Evolutionary conservation across 768 basidiomycete species (phyloP).

Genomic region (Nidularia sp.): DNA sequence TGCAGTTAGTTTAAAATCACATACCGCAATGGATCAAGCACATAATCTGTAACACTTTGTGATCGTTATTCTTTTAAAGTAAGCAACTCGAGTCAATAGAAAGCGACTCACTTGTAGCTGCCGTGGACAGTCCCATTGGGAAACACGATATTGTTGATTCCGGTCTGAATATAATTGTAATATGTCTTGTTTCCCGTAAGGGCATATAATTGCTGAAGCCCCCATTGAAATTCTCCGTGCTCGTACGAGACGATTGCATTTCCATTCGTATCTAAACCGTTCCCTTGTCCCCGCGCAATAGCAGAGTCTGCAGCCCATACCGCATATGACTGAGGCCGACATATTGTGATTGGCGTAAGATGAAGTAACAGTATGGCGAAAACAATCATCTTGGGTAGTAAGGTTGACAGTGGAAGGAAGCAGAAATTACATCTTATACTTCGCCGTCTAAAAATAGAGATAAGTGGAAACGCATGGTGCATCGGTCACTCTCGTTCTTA

Average conservation of each 20-base stretch:
- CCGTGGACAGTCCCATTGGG: slow-evolving; percentile 33
- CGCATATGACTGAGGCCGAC: slow-evolving; percentile 31
- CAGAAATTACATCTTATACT: too few relatives aligned
- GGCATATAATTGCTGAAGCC: slow-evolving; percentile 33
- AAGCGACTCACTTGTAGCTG: slow-evolving; percentile 26
- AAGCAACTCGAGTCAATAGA: background rate
- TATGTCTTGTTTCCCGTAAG: slow-evolving; percentile 36
- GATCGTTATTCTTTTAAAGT: background rate
- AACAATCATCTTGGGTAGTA: too few relatives aligned
- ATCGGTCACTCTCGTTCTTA: too few relatives aligned
- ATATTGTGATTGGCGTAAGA: too few relatives aligned
- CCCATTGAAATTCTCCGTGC: slow-evolving; percentile 36
- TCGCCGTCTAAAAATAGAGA: too few relatives aligned
- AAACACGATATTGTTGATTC: slow-evolving; percentile 32
- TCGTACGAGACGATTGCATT: slow-evolving; percentile 34
- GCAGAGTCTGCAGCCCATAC: slow-evolving; percentile 43
- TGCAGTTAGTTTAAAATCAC: too few relatives aligned
- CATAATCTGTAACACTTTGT: slow-evolving; percentile 24
- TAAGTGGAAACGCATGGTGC: too few relatives aligned
- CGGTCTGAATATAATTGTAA: slow-evolving; percentile 33
- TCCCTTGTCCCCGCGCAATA: slow-evolving; percentile 37
- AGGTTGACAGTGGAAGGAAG: too few relatives aligned
- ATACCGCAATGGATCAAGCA: slow-evolving; percentile 31
- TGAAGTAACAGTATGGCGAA: too few relatives aligned
- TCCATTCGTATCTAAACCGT: slow-evolving; percentile 29